Evolutionary conservation across 208 protist species (phyloP).

Genomic region (Plasmodiophora brassicae): DNA sequence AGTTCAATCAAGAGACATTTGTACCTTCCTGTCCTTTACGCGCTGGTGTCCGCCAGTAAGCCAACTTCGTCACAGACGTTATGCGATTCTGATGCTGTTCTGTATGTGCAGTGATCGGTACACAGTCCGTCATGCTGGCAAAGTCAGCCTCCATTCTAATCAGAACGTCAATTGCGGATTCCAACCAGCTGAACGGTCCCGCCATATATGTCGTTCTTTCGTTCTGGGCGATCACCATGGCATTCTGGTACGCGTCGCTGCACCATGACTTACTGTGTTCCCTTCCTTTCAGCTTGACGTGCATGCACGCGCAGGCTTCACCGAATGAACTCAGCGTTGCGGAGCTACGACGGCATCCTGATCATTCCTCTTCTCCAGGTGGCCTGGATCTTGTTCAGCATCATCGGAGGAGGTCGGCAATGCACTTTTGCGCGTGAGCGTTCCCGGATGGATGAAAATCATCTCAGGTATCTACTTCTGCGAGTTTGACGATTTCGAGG

Average conservation of each 20-base stretch:
- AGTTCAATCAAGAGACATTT: too few species aligned
- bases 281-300: neutral
- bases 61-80: too few species aligned
- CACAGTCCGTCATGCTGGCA: neutral
- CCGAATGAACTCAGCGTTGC: conserved; percentile 7
- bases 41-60: neutral
- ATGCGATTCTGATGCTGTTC: too few species aligned
- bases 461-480: conserved; percentile 19
- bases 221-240: neutral
- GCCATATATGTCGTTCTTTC: neutral
- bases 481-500: neutral
- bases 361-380: conserved; percentile 24
- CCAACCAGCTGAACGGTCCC: neutral
- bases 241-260: neutral
- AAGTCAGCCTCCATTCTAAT: conserved; percentile 24
- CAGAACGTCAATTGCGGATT: neutral
- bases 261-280: too few species aligned
- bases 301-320: neutral
- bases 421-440: neutral
- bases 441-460: neutral
- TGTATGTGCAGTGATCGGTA: too few species aligned
- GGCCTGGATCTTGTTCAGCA: conserved; percentile 6
- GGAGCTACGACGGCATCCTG: neutral
- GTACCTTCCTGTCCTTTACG: neutral
- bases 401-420: neutral